A percentile compares a stretch with the other conserved stretches of the same genome.
phyloP scores from a whole-genome alignment of 2,329 filamentous ascomycete genomes.

The Fusarium newnesense region DNA sequence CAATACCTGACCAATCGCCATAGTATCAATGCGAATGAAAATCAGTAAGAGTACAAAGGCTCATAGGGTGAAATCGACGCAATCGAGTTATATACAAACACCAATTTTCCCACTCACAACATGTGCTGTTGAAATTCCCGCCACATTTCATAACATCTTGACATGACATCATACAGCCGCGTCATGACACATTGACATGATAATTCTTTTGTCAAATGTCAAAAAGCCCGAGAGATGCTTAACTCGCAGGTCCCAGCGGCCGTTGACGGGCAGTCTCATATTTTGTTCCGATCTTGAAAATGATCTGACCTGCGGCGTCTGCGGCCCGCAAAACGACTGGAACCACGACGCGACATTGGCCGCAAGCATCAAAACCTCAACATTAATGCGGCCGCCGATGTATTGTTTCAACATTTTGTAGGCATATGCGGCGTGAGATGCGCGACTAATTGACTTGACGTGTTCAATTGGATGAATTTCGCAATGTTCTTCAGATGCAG shows the following conservation, averaged over 20 bases:
- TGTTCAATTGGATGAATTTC: not conserved
- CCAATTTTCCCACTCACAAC: accelerated
- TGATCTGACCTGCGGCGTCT: not conserved
- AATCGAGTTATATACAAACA: no score
- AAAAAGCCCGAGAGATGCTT: not conserved
- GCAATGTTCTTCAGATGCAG: no score
- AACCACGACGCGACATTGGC: not conserved
- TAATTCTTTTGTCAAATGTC: not conserved
- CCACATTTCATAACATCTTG: not conserved
- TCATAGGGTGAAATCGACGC: no score
- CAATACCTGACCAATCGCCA: no score
- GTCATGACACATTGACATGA: accelerated
- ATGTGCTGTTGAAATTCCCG: no score
- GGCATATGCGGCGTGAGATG: not conserved
- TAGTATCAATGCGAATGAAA: no score
- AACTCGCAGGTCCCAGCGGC: no score
- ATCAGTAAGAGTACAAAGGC: no score
- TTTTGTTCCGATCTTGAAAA: not conserved
- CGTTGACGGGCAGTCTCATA: not conserved
- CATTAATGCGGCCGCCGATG: accelerated
- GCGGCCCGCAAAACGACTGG: not conserved
- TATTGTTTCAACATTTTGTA: accelerated
- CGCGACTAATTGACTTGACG: accelerated
- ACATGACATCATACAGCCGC: not conserved
- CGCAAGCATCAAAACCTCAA: accelerated